Conservation (phyloP, 371 early-diverging fungal species). For the Apophysomyces ossiformis region DNA sequence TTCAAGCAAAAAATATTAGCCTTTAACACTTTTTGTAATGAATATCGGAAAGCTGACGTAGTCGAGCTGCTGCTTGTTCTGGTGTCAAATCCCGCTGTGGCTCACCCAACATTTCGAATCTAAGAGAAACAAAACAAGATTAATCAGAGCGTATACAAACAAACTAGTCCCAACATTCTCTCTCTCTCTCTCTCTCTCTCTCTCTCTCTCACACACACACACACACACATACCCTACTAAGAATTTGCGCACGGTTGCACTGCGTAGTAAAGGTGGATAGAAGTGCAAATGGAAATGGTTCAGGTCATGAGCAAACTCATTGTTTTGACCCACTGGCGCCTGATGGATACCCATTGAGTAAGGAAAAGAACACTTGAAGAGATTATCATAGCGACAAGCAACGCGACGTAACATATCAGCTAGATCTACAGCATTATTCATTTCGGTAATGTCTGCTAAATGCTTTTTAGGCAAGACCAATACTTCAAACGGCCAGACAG, state of each 20-base stretch:
- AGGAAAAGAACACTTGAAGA: constrained; percentile 92
- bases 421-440: constrained; percentile 52
- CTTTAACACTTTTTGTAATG: constrained; percentile 59
- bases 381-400: constrained; percentile 88
- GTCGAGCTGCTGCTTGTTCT: constrained; percentile 82
- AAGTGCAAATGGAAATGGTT: constrained; percentile 92
- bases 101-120: constrained; percentile 92
- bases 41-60: constrained; percentile 57
- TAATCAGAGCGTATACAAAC: constrained; percentile 3
- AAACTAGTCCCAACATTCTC: neutral
- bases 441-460: constrained; percentile 50
- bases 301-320: constrained; percentile 28
- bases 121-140: constrained; percentile 21
- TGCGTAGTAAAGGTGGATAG: constrained; percentile 92
- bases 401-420: constrained; percentile 77
- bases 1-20: constrained; percentile 5
- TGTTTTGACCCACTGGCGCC: constrained; percentile 64
- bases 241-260: constrained; percentile 91
- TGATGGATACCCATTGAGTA: constrained; percentile 96
- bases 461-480: constrained; percentile 81
- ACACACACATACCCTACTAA: constrained; percentile 78
- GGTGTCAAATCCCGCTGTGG: constrained; percentile 94
- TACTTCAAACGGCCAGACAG: constrained; percentile 95
- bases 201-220: neutral
- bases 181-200: neutral